These are phyloP conservation scores for carrot (Daucus carota) DNA, from an alignment of 129 eudicot species.

Conservation along the genomic window DNA sequence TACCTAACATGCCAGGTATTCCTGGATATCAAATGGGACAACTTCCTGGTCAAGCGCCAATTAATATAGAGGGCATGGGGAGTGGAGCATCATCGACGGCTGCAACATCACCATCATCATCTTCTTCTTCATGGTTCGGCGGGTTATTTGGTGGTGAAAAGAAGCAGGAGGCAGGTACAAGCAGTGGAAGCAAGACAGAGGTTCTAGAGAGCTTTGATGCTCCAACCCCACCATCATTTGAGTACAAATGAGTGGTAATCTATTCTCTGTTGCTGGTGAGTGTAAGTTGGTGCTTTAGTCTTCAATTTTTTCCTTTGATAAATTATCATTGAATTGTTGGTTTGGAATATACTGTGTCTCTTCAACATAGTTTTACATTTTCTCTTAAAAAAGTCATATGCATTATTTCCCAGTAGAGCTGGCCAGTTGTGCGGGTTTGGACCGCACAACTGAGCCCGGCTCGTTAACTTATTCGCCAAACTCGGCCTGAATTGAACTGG, in stretches of 20 bases:
- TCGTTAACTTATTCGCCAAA: too few species aligned
- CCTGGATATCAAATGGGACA: conserved; percentile 7
- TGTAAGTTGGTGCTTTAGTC: background rate
- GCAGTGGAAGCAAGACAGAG: conserved; percentile 5
- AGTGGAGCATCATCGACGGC: background rate
- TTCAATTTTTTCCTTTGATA: background rate
- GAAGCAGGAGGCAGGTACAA: background rate
- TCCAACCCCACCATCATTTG: conserved; percentile 4
- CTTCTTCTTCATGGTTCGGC: conserved; percentile 2
- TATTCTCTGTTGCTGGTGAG: background rate
- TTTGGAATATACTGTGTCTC: background rate
- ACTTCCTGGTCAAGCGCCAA: background rate
- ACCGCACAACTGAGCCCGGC: too few species aligned
- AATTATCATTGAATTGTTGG: background rate
- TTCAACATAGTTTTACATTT: background rate
- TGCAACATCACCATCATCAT: background rate
- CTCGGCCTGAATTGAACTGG: too few species aligned
- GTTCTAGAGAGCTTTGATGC: conserved; percentile 12
- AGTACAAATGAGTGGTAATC: background rate
- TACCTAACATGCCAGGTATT: background rate
- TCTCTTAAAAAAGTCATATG: background rate
- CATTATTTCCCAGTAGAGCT: too few species aligned
- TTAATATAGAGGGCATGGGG: background rate
- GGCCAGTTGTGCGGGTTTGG: too few species aligned
- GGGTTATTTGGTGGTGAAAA: conserved; percentile 9